A percentile compares a stretch with the other conserved stretches of the same genome.
Evolutionary conservation across 768 basidiomycete genomes (phyloP).

Genomic region (Lentinus brumalis): DNA sequence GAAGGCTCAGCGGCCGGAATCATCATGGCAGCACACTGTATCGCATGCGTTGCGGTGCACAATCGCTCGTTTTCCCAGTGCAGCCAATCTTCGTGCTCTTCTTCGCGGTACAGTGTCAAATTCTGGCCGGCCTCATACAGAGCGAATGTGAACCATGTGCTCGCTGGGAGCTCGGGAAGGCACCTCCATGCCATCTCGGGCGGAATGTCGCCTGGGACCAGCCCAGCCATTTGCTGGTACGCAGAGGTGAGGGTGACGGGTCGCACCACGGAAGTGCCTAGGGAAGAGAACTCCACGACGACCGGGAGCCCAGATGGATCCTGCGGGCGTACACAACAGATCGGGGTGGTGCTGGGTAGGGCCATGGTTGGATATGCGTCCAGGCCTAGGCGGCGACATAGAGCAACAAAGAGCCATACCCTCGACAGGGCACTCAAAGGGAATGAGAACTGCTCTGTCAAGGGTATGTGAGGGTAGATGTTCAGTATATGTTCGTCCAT

Average conservation of each 20-base stretch:
- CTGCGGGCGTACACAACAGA: slow-evolving; percentile 2
- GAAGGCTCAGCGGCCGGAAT: no score
- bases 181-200: not conserved
- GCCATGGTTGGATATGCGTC: not conserved
- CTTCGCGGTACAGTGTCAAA: not conserved
- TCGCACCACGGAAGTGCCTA: no score
- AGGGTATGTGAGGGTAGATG: not conserved
- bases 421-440: not conserved
- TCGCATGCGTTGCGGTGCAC: no score
- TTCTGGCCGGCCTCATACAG: not conserved
- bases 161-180: not conserved
- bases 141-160: not conserved
- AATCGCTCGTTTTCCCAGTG: not conserved
- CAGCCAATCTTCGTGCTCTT: not conserved
- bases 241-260: no score
- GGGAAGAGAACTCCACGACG: not conserved
- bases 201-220: not conserved
- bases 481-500: not conserved
- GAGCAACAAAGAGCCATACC: slow-evolving; percentile 3
- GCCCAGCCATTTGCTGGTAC: not conserved
- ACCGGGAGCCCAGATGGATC: not conserved
- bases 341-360: not conserved
- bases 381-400: slow-evolving; percentile 1
- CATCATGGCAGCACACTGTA: no score
- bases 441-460: not conserved